These are phyloP conservation scores for Geotrichum ghanense DNA, from an alignment of 805 yeast genomes.

Conservation along the genomic window DNA sequence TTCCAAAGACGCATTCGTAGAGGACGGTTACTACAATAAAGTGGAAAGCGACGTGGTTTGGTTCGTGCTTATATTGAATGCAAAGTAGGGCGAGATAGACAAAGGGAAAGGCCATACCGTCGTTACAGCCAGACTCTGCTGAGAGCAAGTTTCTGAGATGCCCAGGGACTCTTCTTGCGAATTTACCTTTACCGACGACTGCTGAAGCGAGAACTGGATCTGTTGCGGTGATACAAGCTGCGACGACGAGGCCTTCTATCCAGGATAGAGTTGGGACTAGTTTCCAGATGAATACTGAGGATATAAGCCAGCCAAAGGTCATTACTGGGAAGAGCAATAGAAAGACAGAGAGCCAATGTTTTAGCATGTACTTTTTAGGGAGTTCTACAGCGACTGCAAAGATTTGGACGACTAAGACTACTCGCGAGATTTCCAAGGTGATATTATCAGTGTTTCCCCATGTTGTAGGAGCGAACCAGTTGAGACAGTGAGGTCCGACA, in stretches of 20 bases:
- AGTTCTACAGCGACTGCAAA: conserved; percentile 92
- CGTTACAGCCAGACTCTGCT: conserved; percentile 86
- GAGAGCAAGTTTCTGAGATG: conserved; percentile 73
- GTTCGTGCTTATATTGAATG: conserved; percentile 50
- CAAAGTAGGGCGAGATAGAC: conserved; percentile 58
- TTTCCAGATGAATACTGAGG: conserved; percentile 69
- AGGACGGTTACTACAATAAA: conserved; percentile 70
- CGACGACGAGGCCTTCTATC: conserved; percentile 57
- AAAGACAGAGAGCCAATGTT: conserved; percentile 69
- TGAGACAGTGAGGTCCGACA: conserved; percentile 75
- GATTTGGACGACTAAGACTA: conserved; percentile 80
- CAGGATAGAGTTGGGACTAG: conserved; percentile 65
- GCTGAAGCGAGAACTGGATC: conserved; percentile 95
- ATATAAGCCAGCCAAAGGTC: conserved; percentile 82
- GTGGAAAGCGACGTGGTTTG: conserved; percentile 59
- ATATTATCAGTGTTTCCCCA: conserved; percentile 84
- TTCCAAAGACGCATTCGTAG: conserved; percentile 76
- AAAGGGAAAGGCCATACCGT: conserved; percentile 94
- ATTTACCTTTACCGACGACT: conserved; percentile 88
- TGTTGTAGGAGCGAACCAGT: conserved; percentile 70
- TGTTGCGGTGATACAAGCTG: conserved; percentile 89
- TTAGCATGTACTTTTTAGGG: conserved; percentile 79
- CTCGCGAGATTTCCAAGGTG: conserved; percentile 76
- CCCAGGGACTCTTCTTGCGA: conserved; percentile 83
- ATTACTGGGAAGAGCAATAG: conserved; percentile 73